Percentiles rank a stretch among this genome's conserved stretches.
Evolutionary conservation across 257 asterid genomes (phyloP).

Genomic region (Lantana camara): DNA sequence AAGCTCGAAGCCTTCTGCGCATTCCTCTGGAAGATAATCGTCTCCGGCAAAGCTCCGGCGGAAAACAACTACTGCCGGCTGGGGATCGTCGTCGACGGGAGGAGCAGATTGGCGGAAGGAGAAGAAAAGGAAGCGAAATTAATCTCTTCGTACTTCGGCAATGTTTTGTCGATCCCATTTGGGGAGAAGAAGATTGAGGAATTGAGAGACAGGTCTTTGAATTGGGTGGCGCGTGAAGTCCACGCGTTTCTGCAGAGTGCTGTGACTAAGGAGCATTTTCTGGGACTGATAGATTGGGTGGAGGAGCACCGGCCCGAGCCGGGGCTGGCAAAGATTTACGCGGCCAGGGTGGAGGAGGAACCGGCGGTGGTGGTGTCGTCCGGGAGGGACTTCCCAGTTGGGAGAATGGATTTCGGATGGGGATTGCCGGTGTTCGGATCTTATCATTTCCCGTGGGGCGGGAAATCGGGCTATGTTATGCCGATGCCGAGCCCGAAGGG

Average conservation of each 20-base stretch:
- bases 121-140: slow-evolving; percentile 20
- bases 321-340: slow-evolving; percentile 46
- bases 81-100: slow-evolving; percentile 76
- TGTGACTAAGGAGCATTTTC: slow-evolving; percentile 58
- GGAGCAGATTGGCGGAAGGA: slow-evolving; percentile 41
- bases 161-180: slow-evolving; percentile 64
- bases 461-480: slow-evolving; percentile 69
- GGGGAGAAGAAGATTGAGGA: slow-evolving; percentile 49
- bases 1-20: slow-evolving; percentile 69
- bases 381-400: slow-evolving; percentile 49
- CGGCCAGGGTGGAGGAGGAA: slow-evolving; percentile 39
- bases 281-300: slow-evolving; percentile 69
- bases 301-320: slow-evolving; percentile 71
- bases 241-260: slow-evolving; percentile 44
- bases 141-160: slow-evolving; percentile 49
- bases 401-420: slow-evolving; percentile 65
- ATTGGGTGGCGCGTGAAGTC: slow-evolving; percentile 48
- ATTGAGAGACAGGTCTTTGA: slow-evolving; percentile 41
- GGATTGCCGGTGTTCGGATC: slow-evolving; percentile 63
- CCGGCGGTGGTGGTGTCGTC: slow-evolving; percentile 70
- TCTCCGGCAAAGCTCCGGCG: slow-evolving; percentile 12
- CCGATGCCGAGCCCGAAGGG: slow-evolving; percentile 65
- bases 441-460: slow-evolving; percentile 72
- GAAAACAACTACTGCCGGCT: slow-evolving; percentile 35
- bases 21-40: slow-evolving; percentile 65